A percentile compares a stretch with the other conserved stretches of the same genome.
Conservation (phyloP, 140 eudicot species). For the Stevia rebaudiana region DNA sequence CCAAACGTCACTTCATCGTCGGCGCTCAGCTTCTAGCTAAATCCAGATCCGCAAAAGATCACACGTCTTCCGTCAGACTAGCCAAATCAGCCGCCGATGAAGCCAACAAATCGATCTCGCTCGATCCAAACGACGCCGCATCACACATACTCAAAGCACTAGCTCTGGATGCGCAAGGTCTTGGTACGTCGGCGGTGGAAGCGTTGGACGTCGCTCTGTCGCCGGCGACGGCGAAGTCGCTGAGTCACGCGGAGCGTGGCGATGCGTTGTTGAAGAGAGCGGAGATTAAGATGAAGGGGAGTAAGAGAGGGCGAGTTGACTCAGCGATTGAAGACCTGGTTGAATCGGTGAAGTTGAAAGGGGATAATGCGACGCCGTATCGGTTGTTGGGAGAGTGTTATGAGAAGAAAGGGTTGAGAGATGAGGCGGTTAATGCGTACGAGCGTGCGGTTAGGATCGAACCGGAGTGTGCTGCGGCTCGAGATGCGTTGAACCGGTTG, state of each 20-base stretch:
- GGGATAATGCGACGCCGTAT: constrained; percentile 8
- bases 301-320: constrained; percentile 12
- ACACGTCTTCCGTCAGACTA: not conserved
- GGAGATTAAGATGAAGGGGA: constrained; percentile 1
- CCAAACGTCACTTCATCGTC: constrained; percentile 11
- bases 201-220: constrained; percentile 5
- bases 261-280: constrained; percentile 11
- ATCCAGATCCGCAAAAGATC: constrained; percentile 5
- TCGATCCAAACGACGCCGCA: constrained; percentile 16
- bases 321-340: constrained; percentile 8
- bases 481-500: constrained; percentile 11
- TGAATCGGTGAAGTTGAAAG: constrained; percentile 3
- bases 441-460: constrained; percentile 11
- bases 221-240: not conserved
- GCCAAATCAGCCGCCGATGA: constrained; percentile 6
- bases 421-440: constrained; percentile 4
- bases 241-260: not conserved
- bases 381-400: constrained; percentile 10
- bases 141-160: constrained; percentile 10
- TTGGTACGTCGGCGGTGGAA: not conserved
- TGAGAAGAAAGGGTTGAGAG: not conserved
- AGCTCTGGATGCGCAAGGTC: constrained; percentile 7
- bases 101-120: not conserved
- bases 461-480: not conserved
- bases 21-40: constrained; percentile 8